phyloP scores from a whole-genome alignment of 805 yeast genomes.

The Vanderwaltozyma tropicalis region DNA sequence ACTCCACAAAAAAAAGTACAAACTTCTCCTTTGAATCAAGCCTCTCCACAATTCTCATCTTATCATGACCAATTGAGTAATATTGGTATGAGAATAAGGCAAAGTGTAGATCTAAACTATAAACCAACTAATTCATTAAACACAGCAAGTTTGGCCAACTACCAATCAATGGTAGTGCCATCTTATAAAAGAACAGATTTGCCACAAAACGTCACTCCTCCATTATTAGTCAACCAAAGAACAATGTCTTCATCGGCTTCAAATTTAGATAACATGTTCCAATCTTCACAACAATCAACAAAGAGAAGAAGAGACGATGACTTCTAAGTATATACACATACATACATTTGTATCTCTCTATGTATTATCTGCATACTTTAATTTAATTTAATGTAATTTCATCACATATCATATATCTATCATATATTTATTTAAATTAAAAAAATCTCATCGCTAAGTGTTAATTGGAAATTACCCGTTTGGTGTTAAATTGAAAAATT shows the following conservation, averaged over 20 bases:
- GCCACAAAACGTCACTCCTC: conserved; percentile 16
- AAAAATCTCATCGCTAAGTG: too few relatives aligned
- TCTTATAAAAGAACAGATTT: conserved; percentile 1
- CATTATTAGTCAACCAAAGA: conserved; percentile 27
- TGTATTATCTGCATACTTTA: too few relatives aligned
- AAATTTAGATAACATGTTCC: conserved; percentile 3
- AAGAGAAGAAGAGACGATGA: conserved; percentile 3
- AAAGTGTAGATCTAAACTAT: conserved; percentile 38
- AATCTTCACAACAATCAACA: neutral
- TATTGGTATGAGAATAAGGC: conserved; percentile 63
- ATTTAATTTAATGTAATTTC: too few relatives aligned
- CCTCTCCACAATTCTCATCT: conserved; percentile 13
- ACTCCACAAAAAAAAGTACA: conserved; percentile 6
- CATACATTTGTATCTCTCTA: too few relatives aligned
- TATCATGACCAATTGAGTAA: conserved; percentile 37
- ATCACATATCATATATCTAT: too few relatives aligned
- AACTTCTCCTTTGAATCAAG: conserved; percentile 16
- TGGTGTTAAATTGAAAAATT: too few relatives aligned
- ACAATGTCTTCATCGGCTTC: conserved; percentile 19
- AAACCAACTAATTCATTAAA: neutral
- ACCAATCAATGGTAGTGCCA: conserved; percentile 2
- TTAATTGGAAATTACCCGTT: too few relatives aligned
- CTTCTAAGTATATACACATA: too few relatives aligned
- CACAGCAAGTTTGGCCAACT: neutral
- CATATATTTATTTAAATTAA: too few relatives aligned